Conservation (phyloP, 2,329 filamentous ascomycete genomes). For the Chrysoporthe cubensis region DNA sequence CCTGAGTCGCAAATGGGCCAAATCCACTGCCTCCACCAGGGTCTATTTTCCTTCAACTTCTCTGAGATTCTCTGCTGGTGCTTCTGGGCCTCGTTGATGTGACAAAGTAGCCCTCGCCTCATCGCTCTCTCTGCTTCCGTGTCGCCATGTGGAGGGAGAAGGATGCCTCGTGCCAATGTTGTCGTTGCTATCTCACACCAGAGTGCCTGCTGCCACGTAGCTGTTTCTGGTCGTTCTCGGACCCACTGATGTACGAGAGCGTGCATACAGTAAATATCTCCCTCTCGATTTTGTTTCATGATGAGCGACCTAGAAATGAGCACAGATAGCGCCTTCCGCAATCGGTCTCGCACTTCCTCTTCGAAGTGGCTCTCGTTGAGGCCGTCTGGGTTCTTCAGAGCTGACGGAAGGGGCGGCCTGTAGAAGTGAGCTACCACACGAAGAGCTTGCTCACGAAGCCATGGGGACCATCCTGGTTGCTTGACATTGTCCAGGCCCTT, state of each 20-base stretch:
- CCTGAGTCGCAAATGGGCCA: background rate
- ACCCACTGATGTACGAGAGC: conserved; percentile 10
- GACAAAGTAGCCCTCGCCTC: background rate
- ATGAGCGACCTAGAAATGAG: conserved; percentile 7
- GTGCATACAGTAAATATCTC: conserved; percentile 4
- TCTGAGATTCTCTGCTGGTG: background rate
- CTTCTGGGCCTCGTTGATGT: background rate
- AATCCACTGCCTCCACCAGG: background rate
- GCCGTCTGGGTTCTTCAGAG: conserved; percentile 7
- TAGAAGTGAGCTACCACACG: no score
- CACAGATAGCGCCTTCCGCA: background rate
- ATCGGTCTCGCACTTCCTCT: background rate
- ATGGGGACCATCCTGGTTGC: background rate
- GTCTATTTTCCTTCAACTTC: background rate
- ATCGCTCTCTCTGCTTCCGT: background rate
- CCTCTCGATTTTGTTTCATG: background rate
- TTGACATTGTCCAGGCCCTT: background rate
- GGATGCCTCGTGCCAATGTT: conserved; percentile 4
- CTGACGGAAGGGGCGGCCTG: conserved; percentile 1
- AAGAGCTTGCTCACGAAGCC: background rate
- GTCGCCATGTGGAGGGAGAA: conserved; percentile 5
- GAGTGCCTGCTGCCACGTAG: conserved; percentile 10
- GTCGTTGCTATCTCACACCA: background rate
- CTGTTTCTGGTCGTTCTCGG: background rate
- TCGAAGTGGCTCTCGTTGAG: conserved; percentile 1